These are phyloP conservation scores for Cladosporium phlei DNA, from an alignment of 2,329 filamentous ascomycete genomes.

Conservation along the genomic window DNA sequence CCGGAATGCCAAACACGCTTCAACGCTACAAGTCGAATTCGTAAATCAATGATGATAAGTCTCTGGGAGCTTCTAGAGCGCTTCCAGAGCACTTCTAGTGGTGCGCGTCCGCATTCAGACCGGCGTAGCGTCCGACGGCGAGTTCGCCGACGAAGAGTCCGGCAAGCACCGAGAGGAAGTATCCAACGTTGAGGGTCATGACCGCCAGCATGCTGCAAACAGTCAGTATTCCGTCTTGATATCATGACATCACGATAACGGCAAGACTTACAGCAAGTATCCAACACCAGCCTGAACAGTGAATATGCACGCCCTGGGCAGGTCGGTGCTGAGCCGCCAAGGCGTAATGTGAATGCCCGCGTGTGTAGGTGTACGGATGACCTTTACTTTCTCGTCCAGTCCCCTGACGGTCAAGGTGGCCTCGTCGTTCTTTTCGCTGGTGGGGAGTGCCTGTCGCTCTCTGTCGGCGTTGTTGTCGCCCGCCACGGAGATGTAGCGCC, in stretches of 20 bases:
- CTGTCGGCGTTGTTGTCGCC: conserved; percentile 53
- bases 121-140: conserved; percentile 65
- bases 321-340: conserved; percentile 77
- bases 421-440: conserved; percentile 52
- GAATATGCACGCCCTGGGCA: conserved; percentile 66
- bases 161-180: conserved; percentile 73
- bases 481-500: conserved; percentile 71
- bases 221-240: conserved; percentile 17
- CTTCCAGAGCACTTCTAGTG: conserved; percentile 4
- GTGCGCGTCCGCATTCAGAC: conserved; percentile 40
- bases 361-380: conserved; percentile 55
- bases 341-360: conserved; percentile 54
- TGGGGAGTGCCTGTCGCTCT: conserved; percentile 21
- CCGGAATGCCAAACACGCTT: background rate
- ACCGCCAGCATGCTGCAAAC: conserved; percentile 75
- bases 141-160: conserved; percentile 84
- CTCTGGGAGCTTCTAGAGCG: too few relatives aligned
- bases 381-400: conserved; percentile 71
- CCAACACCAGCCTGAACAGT: conserved; percentile 70
- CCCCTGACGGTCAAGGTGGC: conserved; percentile 69
- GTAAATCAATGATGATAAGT: conserved; percentile 1
- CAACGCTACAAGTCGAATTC: conserved; percentile 6
- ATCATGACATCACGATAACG: background rate
- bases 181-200: conserved; percentile 85
- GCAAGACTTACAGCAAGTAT: conserved; percentile 71